A percentile compares a stretch with the other conserved stretches of the same genome.
Conservation (phyloP, 768 basidiomycete species). For the Porphyrellus cyaneotinctus region DNA sequence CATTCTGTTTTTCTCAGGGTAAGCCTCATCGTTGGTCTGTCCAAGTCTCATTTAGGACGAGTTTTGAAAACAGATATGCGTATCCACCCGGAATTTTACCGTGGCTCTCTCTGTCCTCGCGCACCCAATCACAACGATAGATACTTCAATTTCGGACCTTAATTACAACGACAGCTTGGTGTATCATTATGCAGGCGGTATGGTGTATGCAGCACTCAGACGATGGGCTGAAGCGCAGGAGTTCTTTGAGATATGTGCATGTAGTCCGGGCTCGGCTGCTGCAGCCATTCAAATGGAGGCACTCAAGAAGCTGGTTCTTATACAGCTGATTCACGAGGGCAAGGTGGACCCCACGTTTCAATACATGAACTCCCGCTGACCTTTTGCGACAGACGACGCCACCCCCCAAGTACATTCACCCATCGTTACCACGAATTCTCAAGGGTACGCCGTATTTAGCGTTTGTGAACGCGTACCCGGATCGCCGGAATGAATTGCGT, state of each 20-base stretch:
- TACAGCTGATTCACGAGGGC: conserved; percentile 76
- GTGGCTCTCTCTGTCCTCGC: conserved; percentile 58
- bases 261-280: conserved; percentile 52
- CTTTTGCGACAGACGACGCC: conserved; percentile 28
- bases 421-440: conserved; percentile 52
- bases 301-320: conserved; percentile 74
- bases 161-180: conserved; percentile 73
- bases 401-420: conserved; percentile 73
- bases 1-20: conserved; percentile 68
- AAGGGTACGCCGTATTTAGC: conserved; percentile 63
- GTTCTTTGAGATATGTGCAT: conserved; percentile 76
- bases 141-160: conserved; percentile 57
- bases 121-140: conserved; percentile 63
- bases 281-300: conserved; percentile 81
- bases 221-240: conserved; percentile 69
- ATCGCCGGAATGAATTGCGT: conserved; percentile 42
- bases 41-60: not conserved
- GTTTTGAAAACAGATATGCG: conserved; percentile 50
- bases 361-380: not conserved
- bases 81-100: conserved; percentile 48
- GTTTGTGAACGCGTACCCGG: conserved; percentile 66
- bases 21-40: conserved; percentile 17
- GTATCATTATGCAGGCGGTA: conserved; percentile 83
- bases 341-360: conserved; percentile 41
- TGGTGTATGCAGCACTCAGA: conserved; percentile 59